Conservation (phyloP, 345 rosid species). For the Camelina neglecta region DNA sequence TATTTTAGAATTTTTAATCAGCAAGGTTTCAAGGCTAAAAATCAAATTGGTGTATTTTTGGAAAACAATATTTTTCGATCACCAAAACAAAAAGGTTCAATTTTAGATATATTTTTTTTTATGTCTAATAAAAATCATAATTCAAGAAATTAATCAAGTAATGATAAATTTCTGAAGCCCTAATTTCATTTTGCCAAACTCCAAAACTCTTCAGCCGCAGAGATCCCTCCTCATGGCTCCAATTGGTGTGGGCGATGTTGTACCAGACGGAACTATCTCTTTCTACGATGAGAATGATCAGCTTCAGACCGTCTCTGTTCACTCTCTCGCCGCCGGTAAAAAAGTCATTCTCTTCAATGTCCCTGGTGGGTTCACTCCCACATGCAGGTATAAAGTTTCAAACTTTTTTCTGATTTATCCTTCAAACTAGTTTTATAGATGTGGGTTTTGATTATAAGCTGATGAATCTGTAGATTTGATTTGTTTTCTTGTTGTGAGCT, state of each 20-base stretch:
- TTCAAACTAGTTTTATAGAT: background rate
- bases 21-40: no score
- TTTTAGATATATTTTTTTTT: no score
- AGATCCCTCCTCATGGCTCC: slow-evolving; percentile 68
- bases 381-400: slow-evolving; percentile 71
- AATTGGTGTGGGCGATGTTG: slow-evolving; percentile 62
- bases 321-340: slow-evolving; percentile 87
- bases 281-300: slow-evolving; percentile 87
- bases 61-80: no score
- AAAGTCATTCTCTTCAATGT: slow-evolving; percentile 84
- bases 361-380: slow-evolving; percentile 99
- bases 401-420: background rate
- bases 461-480: background rate
- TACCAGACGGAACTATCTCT: slow-evolving; percentile 83
- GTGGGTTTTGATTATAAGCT: background rate
- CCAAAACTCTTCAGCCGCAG: background rate
- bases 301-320: slow-evolving; percentile 72
- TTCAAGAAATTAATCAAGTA: no score
- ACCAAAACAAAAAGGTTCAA: no score
- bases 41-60: no score
- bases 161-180: background rate
- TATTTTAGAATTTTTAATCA: no score
- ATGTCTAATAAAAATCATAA: no score
- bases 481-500: slow-evolving; percentile 4
- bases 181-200: background rate